Base-by-base conservation (phyloP, 2,329 filamentous ascomycete genomes). In the Pleomassaria siparia region DNA sequence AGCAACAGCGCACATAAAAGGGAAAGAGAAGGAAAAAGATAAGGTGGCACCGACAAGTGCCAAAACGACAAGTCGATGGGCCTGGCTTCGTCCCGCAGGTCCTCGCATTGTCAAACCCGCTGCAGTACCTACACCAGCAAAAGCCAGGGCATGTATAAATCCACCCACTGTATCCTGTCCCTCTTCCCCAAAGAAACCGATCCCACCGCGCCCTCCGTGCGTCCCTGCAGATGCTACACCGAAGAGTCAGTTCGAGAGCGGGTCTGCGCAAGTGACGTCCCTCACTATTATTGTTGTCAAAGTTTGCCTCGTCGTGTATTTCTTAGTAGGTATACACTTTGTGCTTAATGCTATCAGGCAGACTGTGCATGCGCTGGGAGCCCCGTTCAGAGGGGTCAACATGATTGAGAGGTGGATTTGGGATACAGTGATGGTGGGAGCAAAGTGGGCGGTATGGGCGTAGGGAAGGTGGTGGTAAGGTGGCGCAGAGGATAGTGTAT, bases 311-410 rank as follows among this genome's bases (percentile, higher is more conserved):
- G 15, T 58, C 0, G 10, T 66, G 3, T 67, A 67, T 24, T 44
- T 43, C 7, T 43, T 65, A 8, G 45, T 66, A 8, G 62, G 57
- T 7, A n/a, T 65, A 40, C 66, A 64, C 50, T 66, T 58, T 37
- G 20, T 66, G 6, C 56, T 67, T 2, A 60, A 67, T 47, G 64
- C 60, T 0, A 40, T 64, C 3, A 26, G 61, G 10, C 56, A 61
- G 29, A 58, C 56, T 2, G 46, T 65, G 8, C 44, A 56, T 48
- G 53, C 51, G 13, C 16, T 67, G 2, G 55, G 53, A 2, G 59
- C 59, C 22, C 63, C 64, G n/a, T 60, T 63, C 43, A 49, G 60
- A 1, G 36, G 40, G 6, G 20, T 55, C 10, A 59, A 39, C 29
- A 37, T 50, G 18, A 18, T 53, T 10, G 32, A 46, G 9, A 33